Evolutionary conservation across 371 early-diverging fungal genomes (phyloP).

Genomic region (Actinomucor elegans): DNA sequence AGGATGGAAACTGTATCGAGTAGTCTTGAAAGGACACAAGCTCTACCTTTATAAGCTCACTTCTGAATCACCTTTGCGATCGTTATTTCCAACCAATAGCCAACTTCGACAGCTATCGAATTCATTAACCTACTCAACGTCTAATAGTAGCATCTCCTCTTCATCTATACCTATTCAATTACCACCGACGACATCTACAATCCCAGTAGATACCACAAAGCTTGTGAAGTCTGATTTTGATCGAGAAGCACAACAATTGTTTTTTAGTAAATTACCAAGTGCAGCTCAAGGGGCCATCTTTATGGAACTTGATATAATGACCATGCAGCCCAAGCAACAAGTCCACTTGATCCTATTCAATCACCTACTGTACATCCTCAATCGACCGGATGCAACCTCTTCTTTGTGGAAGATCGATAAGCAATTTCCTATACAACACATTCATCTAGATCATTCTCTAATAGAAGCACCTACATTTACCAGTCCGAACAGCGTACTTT

Average conservation of each 20-base stretch:
- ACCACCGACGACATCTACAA: neutral
- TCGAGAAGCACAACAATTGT: conserved; percentile 16
- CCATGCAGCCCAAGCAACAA: conserved; percentile 12
- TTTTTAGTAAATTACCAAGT: conserved; percentile 8
- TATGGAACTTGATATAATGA: conserved; percentile 19
- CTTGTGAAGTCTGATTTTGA: conserved; percentile 23
- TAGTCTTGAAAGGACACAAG: conserved; percentile 77
- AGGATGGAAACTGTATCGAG: conserved; percentile 81
- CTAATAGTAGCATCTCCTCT: conserved; percentile 32
- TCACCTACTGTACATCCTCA: conserved; percentile 5
- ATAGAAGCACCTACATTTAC: too few species aligned
- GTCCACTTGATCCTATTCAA: conserved; percentile 15
- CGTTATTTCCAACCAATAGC: conserved; percentile 45
- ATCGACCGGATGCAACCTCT: neutral
- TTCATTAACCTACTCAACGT: too few species aligned
- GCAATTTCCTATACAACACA: neutral
- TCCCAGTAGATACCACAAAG: neutral
- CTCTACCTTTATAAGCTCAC: conserved; percentile 79
- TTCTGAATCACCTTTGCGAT: conserved; percentile 53
- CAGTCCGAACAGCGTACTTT: conserved; percentile 3
- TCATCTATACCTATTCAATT: neutral
- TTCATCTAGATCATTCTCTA: conserved; percentile 7
- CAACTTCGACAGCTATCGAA: conserved; percentile 19
- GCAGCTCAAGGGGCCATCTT: conserved; percentile 25
- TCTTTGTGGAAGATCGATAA: conserved; percentile 15